Base-by-base conservation (phyloP, 73 alveolate genomes). In the Paramecium octaurelia region DNA sequence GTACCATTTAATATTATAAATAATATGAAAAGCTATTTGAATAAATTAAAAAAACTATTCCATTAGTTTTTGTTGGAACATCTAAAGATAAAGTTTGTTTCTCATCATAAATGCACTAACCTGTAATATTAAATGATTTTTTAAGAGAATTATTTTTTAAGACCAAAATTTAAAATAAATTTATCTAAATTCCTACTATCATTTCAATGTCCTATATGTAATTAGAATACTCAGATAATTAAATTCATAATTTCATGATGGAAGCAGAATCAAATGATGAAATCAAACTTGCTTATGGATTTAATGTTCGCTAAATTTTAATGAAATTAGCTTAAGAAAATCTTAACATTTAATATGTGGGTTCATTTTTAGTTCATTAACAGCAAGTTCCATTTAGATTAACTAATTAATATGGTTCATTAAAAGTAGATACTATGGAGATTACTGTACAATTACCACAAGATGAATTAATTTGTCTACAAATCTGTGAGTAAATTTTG, bases 221-320 rank as follows among this genome's bases (percentile, higher is more conserved):
- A 64, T 31, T 64, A 34, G 84, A 64, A 14, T 64, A 31, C 31
- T 11, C 21, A 27, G 84, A 64, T 27, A 64, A 64, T 64, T 31
- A 64, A 64, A 34, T 64, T 34, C 42, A 24, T 2, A 64, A 64
- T 24, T 64, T 64, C 24, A 64, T 64, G 29, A 64, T 64, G 84
- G 84, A 64, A 64, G 84, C 46, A 34, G 84, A 64, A 34, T 64
- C 84, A 34, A 64, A 64, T 24, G 84, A 64, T 64, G 84, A 64
- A 24, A 64, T 64, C 24, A 64, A 64, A 64, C 21, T 64, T 10
- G 24, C 42, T 64, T 34, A 31, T 64, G 84, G 84, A 23, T 64
- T 64, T 24, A 64, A 64, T 64, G 27, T 64, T 64, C 18, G 46
- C 1, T 16, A 34, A 64, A 64, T 64, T 11, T 27, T 31, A 27